Conservation (phyloP, 2,329 filamentous ascomycete genomes). For the Penicillium sclerotiorum region DNA sequence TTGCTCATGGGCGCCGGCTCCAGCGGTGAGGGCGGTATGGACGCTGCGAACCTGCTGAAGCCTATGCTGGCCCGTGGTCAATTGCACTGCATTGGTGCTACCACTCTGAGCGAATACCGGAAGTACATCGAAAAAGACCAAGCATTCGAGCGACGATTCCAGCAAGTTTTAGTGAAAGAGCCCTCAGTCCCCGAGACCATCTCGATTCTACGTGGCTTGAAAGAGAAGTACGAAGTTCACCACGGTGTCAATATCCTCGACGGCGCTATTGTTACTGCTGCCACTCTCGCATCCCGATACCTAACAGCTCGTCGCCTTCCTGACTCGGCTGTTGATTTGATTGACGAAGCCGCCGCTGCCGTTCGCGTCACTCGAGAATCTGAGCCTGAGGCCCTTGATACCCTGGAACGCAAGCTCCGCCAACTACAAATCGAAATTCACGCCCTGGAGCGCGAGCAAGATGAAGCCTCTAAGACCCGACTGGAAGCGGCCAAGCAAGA, state of each 20-base stretch:
- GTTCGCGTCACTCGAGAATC: conserved; percentile 94
- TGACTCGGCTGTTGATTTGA: conserved; percentile 93
- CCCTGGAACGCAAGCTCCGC: conserved; percentile 82
- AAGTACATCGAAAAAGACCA: conserved; percentile 99
- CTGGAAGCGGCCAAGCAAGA: conserved; percentile 83
- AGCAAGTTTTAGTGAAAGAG: conserved; percentile 97
- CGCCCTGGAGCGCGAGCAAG: conserved; percentile 88
- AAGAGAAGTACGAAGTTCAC: conserved; percentile 97
- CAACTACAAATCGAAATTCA: conserved; percentile 98
- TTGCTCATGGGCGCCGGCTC: conserved; percentile 96
- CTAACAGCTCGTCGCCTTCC: conserved; percentile 87
- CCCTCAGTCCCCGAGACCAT: conserved; percentile 86
- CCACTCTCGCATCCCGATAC: conserved; percentile 90
- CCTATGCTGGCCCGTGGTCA: conserved; percentile 97
- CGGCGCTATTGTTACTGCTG: conserved; percentile 85
- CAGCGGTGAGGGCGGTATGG: conserved; percentile 96
- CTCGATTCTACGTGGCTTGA: conserved; percentile 96
- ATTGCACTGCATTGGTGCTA: conserved; percentile 96
- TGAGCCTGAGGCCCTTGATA: conserved; percentile 93
- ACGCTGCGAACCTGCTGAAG: conserved; percentile 95
- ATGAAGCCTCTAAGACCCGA: conserved; percentile 84
- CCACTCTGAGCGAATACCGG: conserved; percentile 90
- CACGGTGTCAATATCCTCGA: conserved; percentile 97
- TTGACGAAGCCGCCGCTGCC: conserved; percentile 96
- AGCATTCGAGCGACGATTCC: conserved; percentile 97